phyloP scores from a whole-genome alignment of 192 early-diverging fungal species.

The Fimicolochytrium jonesii region DNA sequence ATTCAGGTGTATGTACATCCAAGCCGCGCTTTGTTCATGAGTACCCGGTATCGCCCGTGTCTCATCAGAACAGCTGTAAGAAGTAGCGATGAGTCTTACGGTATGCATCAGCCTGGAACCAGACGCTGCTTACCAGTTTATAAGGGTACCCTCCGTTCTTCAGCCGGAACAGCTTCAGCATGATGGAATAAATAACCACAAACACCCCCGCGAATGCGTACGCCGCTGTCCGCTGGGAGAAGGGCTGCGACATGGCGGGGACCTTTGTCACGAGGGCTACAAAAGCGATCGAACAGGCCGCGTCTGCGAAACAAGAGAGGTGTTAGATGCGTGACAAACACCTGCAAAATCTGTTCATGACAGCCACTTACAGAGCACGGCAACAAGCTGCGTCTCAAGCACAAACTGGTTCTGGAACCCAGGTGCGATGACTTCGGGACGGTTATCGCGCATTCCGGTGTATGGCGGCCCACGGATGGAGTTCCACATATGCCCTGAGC shows the following conservation, averaged over 20 bases:
- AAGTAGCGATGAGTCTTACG: too few relatives aligned
- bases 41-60: too few relatives aligned
- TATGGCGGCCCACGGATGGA: constrained; percentile 74
- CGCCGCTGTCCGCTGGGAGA: constrained; percentile 51
- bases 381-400: constrained; percentile 69
- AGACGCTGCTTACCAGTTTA: constrained; percentile 29
- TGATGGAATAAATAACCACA: constrained; percentile 58
- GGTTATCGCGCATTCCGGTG: constrained; percentile 47
- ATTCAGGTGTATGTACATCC: too few relatives aligned
- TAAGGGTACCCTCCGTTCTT: constrained; percentile 76
- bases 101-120: too few relatives aligned
- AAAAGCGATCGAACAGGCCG: constrained; percentile 46
- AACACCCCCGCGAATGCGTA: constrained; percentile 61
- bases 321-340: too few relatives aligned
- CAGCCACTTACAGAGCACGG: constrained; percentile 60
- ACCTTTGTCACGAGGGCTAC: constrained; percentile 53
- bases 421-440: constrained; percentile 52
- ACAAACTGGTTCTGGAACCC: constrained; percentile 69
- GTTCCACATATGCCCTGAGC: constrained; percentile 84
- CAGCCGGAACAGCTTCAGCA: constrained; percentile 62
- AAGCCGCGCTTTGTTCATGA: too few relatives aligned
- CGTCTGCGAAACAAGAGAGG: constrained; percentile 47
- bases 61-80: too few relatives aligned
- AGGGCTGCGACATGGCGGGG: constrained; percentile 48
- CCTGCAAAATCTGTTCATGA: too few relatives aligned